phyloP scores from a whole-genome alignment of 176 grass and related monocot genomes.

The Bonia amplexicaulis region DNA sequence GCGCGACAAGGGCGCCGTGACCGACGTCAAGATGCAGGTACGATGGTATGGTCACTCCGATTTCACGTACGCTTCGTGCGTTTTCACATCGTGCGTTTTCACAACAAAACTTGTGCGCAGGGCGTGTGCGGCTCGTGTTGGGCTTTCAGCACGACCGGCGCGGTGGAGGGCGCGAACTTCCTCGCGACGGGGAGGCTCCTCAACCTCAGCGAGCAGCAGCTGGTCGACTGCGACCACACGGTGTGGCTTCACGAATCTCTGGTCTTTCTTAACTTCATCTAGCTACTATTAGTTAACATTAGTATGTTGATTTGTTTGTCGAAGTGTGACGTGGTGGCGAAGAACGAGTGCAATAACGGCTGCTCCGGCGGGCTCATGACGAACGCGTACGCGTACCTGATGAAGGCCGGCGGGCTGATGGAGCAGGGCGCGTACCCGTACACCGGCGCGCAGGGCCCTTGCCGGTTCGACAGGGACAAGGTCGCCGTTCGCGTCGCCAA shows the following conservation, averaged over 20 bases:
- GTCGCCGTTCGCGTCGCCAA: slow-evolving; percentile 63
- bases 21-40: slow-evolving; percentile 76
- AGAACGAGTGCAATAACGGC: slow-evolving; percentile 68
- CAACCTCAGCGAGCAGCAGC: slow-evolving; percentile 49
- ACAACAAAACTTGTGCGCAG: slow-evolving; percentile 11
- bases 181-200: slow-evolving; percentile 34
- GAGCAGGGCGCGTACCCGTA: slow-evolving; percentile 68
- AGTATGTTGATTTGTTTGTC: neutral
- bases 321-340: slow-evolving; percentile 51
- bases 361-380: slow-evolving; percentile 84
- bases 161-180: slow-evolving; percentile 41
- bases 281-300: neutral
- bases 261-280: neutral
- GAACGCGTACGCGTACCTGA: slow-evolving; percentile 76
- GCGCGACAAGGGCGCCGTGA: slow-evolving; percentile 69
- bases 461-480: slow-evolving; percentile 56
- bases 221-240: slow-evolving; percentile 63
- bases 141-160: slow-evolving; percentile 49
- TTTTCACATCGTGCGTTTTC: neutral
- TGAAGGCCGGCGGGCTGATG: slow-evolving; percentile 62
- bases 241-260: neutral
- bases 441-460: slow-evolving; percentile 47
- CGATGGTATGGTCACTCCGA: neutral
- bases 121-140: slow-evolving; percentile 52
- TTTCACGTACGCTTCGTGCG: no score